Base-by-base conservation (phyloP, 495 filamentous ascomycete species). In the Penicillium tannophilum region DNA sequence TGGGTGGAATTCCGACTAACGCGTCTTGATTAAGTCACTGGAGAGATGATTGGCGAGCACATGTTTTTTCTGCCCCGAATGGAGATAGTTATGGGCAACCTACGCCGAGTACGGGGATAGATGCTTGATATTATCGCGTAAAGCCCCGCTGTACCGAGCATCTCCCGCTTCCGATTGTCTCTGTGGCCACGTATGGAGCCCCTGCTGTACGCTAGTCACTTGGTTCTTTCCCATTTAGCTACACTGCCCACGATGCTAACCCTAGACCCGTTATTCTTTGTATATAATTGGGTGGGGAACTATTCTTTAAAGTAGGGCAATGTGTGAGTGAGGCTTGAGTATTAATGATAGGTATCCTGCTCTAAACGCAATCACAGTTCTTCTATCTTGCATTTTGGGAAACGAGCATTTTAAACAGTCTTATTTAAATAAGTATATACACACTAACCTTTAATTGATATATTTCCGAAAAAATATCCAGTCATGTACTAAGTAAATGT, bases 51-150 rank as follows among this genome's bases (percentile, higher is more conserved):
- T 1, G 53, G 30, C n/a, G 58, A 61, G 46, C 52, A 61, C 19
- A 52, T 24, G 20, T 61, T 61, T 19, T 55, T 61, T 30, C 46
- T 61, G 19, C 58, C 53, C 17, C 45, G 58, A 8, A 33, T 56
- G 17, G 46, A 61, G 12, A 47, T 39, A 16, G 44, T 52, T 24
- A 24, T 51, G 41, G 47, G 52, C 12, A 61, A 61, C n/a, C 28
- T 61, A 36, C 53, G n/a, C 4, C 54, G 52, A 19, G 24, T 47
- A 6, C 47, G 53, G 30, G 47, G 20, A 30, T 35, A 61, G 28
- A 46, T 61, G 42, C 26, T 23, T 36, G 46, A 46, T 20, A 61
- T 61, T 11, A 36, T 61, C 41, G 23, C 36, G 28, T 24, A n/a
- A n/a, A 11, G 8, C 26, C 14, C 26, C 23, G 44, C 30, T 16